Evolutionary conservation across 441 rosid species (phyloP), one percentile per base, ranked within the genome.

Genomic region (Pelargonium exstipulatum): DNA sequence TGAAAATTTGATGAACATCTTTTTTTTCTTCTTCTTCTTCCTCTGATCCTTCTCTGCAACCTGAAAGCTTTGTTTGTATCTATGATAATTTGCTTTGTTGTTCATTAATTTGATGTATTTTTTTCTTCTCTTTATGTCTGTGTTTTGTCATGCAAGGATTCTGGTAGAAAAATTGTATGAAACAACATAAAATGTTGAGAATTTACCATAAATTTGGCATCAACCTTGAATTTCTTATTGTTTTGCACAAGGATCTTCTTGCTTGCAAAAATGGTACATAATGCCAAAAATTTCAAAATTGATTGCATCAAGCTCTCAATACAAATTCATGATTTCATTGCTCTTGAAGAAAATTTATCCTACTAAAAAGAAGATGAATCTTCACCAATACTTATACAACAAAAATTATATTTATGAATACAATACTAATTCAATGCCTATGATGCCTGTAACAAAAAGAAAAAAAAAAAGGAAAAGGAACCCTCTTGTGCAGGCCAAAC

Each of bases 331-430:
- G 18, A 20, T 17, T 57, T 68, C 55, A 68, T 68, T 57, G n/a
- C 4, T 45, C n/a, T 45, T 45, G 49, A 45, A 12, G 71, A 78
- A 78, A 78, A 68, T 73, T 78, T 74, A 78, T 69, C 72, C 53
- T 53, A 45, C 18, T 57, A 8, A 63, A 77, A 69, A 72, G 79
- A 43, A 43, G 9, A 10, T 0, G 12, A 75, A 75, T 75, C 74
- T 58, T 29, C 49, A 43, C 62, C 49, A 46, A 72, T 57, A 37
- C 17, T 55, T 18, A 55, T 7, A 55, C 62, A 55, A 18, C 62
- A 55, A 53, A 53, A 55, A 17, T 55, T 18, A 24, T 55, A 9
- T 55, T 20, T 40, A 35, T 49, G 46, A 60, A 64, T 24, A 70
- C 46, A 75, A 43, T 74, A 65, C 77, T 77, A 76, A 45, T 72